Conservation (phyloP, 192 early-diverging fungal genomes). For the Podila epigama region DNA sequence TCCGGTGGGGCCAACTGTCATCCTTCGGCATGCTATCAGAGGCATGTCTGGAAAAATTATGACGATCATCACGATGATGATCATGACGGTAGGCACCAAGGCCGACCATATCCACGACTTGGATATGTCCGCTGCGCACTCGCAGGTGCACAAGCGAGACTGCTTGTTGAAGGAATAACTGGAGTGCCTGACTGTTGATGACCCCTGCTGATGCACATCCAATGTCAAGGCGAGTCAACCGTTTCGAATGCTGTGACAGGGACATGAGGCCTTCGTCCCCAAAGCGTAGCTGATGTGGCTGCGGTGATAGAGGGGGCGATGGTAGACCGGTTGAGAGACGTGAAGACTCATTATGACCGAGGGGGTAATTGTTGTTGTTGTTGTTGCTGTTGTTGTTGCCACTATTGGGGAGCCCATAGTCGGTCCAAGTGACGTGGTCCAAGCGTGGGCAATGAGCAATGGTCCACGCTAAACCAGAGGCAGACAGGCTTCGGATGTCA, state of each 20-base stretch:
- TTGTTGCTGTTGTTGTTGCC: background rate
- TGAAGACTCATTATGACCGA: too few species aligned
- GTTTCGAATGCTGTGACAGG: constrained; percentile 1
- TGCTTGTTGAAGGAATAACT: background rate
- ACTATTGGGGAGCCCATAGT: constrained; percentile 5
- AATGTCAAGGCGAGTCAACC: constrained; percentile 4
- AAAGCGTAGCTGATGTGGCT: background rate
- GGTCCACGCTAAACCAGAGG: background rate
- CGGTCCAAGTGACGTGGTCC: constrained; percentile 7
- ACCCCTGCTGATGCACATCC: background rate
- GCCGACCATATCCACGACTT: constrained; percentile 14
- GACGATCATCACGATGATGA: too few species aligned
- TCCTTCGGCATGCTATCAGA: too few species aligned
- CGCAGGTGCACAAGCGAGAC: background rate
- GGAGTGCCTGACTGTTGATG: constrained; percentile 1
- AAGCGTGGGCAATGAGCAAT: constrained; percentile 16
- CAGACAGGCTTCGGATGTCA: constrained; percentile 15
- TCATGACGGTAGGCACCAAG: background rate
- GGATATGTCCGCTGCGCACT: background rate
- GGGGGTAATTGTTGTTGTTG: background rate
- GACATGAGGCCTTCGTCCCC: background rate
- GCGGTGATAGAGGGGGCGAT: background rate
- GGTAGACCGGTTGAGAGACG: background rate
- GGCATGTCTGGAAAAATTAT: too few species aligned
- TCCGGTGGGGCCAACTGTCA: too few species aligned